phyloP scores from a whole-genome alignment of 495 filamentous ascomycete species.

The Aspergillus kassunensis region DNA sequence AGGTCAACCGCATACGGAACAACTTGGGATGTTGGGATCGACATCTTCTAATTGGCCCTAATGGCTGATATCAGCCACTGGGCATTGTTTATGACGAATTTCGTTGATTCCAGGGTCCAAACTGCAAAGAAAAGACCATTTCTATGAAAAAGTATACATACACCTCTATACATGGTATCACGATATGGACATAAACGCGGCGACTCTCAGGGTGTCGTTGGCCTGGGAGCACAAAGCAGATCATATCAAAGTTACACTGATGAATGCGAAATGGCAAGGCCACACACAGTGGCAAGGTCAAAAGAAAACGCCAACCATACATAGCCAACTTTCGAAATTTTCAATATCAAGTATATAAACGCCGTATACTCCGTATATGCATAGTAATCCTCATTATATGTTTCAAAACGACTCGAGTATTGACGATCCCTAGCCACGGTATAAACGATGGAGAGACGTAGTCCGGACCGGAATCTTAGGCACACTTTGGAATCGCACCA shows the following conservation, averaged over 20 bases:
- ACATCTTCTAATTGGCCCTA: too few species aligned
- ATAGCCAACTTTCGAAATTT: constrained; percentile 7
- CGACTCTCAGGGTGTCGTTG: not conserved
- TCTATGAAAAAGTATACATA: not conserved
- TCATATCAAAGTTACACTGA: not conserved
- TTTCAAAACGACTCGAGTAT: too few species aligned
- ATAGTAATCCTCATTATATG: constrained; percentile 9
- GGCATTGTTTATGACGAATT: too few species aligned
- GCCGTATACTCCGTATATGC: constrained; percentile 13
- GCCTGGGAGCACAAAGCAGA: not conserved
- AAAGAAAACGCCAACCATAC: constrained; percentile 3
- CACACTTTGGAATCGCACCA: constrained; percentile 5
- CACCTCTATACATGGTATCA: not conserved
- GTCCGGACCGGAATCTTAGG: constrained; percentile 14
- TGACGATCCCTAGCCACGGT: not conserved
- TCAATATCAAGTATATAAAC: not conserved
- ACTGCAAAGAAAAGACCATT: too few species aligned
- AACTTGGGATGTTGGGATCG: too few species aligned
- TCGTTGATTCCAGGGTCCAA: too few species aligned
- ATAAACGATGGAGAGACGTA: constrained; percentile 14
- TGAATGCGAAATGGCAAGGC: not conserved
- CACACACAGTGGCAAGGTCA: not conserved
- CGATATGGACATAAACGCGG: constrained; percentile 1
- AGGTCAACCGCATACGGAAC: too few species aligned
- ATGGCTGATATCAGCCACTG: too few species aligned